Evolutionary conservation across 1,139 yeast genomes (phyloP).

Genomic region (Debaryomyces psychrophilus): DNA sequence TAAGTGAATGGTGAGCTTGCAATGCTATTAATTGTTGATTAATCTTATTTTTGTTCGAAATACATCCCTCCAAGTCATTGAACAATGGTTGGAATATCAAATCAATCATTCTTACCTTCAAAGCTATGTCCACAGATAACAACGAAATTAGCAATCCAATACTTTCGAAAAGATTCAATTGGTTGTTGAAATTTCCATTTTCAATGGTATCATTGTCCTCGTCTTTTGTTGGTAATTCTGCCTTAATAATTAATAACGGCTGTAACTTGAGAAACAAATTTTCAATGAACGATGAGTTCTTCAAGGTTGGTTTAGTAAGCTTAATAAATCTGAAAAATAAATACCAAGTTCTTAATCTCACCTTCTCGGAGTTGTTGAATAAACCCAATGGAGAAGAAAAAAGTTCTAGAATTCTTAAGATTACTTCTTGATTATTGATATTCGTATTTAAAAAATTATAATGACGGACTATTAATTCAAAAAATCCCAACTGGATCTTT

Average conservation of each 20-base stretch:
- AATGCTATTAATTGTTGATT: conserved; percentile 52
- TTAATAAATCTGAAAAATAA: conserved; percentile 82
- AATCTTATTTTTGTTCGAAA: conserved; percentile 38
- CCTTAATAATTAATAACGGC: conserved; percentile 61
- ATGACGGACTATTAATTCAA: conserved; percentile 85
- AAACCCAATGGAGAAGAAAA: conserved; percentile 83
- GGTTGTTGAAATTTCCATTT: conserved; percentile 72
- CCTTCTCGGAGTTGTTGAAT: conserved; percentile 71
- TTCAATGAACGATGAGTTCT: conserved; percentile 32
- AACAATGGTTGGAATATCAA: conserved; percentile 78
- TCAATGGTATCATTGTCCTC: conserved; percentile 59
- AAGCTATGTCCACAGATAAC: conserved; percentile 37
- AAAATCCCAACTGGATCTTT: conserved; percentile 73
- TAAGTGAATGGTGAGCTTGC: conserved; percentile 82
- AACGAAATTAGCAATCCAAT: conserved; percentile 67
- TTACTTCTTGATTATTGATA: conserved; percentile 47
- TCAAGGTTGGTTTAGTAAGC: conserved; percentile 63
- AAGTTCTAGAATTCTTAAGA: conserved; percentile 68
- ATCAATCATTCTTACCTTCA: conserved; percentile 56
- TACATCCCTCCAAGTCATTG: conserved; percentile 68
- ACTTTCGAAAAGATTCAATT: conserved; percentile 81
- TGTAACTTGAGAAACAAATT: conserved; percentile 44
- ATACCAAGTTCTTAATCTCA: conserved; percentile 88
- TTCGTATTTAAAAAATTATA: conserved; percentile 59
- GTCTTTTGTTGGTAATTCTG: conserved; percentile 53